Conservation (phyloP, 768 basidiomycete genomes). For the Pholiota conissans region DNA sequence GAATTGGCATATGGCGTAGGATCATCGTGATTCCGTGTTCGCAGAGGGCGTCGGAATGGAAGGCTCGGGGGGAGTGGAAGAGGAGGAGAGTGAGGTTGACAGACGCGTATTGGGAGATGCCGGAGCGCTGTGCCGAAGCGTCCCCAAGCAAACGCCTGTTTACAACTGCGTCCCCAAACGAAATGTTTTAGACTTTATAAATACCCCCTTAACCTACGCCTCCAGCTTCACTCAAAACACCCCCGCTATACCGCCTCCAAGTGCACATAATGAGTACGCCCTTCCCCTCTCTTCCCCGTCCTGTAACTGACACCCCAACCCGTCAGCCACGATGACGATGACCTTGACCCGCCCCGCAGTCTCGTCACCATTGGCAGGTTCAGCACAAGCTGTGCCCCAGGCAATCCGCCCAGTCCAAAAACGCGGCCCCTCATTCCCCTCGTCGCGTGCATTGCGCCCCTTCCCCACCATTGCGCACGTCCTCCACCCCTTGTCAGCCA, state of each 20-base stretch:
- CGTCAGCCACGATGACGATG: slow-evolving; percentile 39
- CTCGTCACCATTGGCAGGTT: slow-evolving; percentile 63
- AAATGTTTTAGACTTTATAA: slow-evolving; percentile 28
- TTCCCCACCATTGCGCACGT: slow-evolving; percentile 64
- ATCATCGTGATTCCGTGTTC: neutral
- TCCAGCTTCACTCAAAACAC: slow-evolving; percentile 16
- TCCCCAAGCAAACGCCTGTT: slow-evolving; percentile 26
- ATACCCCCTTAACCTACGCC: slow-evolving; percentile 17
- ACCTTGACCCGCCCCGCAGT: slow-evolving; percentile 52
- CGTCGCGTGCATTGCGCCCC: slow-evolving; percentile 76
- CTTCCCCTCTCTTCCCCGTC: slow-evolving; percentile 1
- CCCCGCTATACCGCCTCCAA: slow-evolving; percentile 7
- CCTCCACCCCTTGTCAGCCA: slow-evolving; percentile 30
- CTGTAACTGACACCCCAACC: slow-evolving; percentile 4
- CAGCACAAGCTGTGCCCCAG: slow-evolving; percentile 27
- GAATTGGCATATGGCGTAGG: neutral
- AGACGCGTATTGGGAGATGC: neutral
- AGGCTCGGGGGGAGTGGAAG: neutral
- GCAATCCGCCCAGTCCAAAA: slow-evolving; percentile 36
- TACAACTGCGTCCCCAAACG: slow-evolving; percentile 19
- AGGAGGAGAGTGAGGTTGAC: neutral
- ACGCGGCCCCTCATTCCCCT: slow-evolving; percentile 57
- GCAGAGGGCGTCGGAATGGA: too few species aligned
- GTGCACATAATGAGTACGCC: slow-evolving; percentile 38
- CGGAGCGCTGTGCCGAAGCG: slow-evolving; percentile 24